phyloP scores from a whole-genome alignment of 2,329 filamentous ascomycete genomes.

The Periconia sp. region DNA sequence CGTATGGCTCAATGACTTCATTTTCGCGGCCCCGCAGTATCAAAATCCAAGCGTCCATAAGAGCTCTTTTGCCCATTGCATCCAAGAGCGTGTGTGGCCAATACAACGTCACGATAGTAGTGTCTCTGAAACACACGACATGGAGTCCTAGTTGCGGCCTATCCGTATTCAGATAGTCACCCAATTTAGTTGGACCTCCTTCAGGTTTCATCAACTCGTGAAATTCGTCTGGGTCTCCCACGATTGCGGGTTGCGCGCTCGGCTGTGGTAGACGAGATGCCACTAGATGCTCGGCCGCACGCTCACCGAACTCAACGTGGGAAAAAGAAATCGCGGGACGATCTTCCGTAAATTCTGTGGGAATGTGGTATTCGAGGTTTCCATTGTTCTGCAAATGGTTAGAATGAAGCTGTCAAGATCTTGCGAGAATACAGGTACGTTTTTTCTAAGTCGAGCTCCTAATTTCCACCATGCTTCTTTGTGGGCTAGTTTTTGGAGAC shows the following conservation, averaged over 20 bases:
- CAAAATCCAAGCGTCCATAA: constrained; percentile 25
- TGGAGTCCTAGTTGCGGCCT: constrained; percentile 21
- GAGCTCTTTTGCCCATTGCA: constrained; percentile 16
- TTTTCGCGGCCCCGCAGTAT: constrained; percentile 24
- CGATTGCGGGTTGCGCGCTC: background rate
- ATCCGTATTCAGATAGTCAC: constrained; percentile 12
- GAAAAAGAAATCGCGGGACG: constrained; percentile 3
- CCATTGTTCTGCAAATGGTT: background rate
- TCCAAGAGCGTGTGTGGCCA: constrained; percentile 28
- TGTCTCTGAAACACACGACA: constrained; percentile 23
- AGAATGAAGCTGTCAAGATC: background rate
- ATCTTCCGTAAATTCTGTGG: background rate
- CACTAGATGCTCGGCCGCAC: background rate
- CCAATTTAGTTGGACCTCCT: background rate
- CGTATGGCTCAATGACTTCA: constrained; percentile 18
- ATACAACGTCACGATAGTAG: constrained; percentile 23
- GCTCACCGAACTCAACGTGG: background rate
- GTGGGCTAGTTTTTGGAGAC: constrained; percentile 2
- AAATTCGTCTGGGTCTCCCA: constrained; percentile 4
- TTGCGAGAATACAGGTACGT: background rate
- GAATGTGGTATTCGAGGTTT: constrained; percentile 5
- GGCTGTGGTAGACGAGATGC: constrained; percentile 1
- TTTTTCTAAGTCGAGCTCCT: constrained; percentile 3
- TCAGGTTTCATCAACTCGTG: background rate
- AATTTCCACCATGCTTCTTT: constrained; percentile 6